A percentile compares a stretch with the other conserved stretches of the same genome.
phyloP scores from a whole-genome alignment of 768 basidiomycete genomes.

The Lentinula detonsa region DNA sequence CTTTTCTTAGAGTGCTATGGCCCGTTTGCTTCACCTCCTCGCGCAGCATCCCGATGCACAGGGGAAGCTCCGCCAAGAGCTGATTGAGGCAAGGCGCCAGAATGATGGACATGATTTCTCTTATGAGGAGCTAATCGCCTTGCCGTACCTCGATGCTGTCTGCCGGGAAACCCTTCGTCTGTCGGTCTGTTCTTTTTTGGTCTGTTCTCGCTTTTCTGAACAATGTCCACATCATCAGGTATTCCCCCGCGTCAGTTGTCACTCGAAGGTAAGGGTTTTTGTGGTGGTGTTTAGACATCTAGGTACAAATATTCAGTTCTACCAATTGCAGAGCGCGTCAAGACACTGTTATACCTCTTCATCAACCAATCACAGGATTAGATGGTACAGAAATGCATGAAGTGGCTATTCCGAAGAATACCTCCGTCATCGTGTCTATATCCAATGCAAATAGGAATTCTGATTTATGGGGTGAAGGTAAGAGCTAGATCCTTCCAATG shows the following conservation, averaged over 20 bases:
- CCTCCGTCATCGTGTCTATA: slow-evolving; percentile 20
- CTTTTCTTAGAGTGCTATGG: slow-evolving; percentile 17
- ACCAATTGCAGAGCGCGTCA: slow-evolving; percentile 17
- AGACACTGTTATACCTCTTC: slow-evolving; percentile 29
- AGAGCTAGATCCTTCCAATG: background rate
- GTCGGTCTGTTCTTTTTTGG: slow-evolving; percentile 12
- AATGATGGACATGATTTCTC: slow-evolving; percentile 19
- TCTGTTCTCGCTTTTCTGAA: background rate
- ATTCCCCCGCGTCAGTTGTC: slow-evolving; percentile 19
- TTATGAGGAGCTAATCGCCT: slow-evolving; percentile 28
- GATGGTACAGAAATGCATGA: slow-evolving; percentile 21
- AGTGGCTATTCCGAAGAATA: slow-evolving; percentile 21
- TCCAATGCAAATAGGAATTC: slow-evolving; percentile 27
- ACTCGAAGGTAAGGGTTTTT: slow-evolving; percentile 18
- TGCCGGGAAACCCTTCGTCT: slow-evolving; percentile 34
- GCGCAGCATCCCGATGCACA: slow-evolving; percentile 30
- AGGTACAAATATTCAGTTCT: background rate
- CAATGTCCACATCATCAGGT: slow-evolving; percentile 6
- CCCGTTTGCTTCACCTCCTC: slow-evolving; percentile 26
- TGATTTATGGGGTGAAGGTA: slow-evolving; percentile 28
- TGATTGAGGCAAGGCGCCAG: slow-evolving; percentile 19
- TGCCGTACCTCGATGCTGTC: slow-evolving; percentile 34
- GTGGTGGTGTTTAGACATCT: too few relatives aligned
- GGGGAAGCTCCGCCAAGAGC: slow-evolving; percentile 27
- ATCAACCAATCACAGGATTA: slow-evolving; percentile 20